A percentile compares a stretch with the other conserved stretches of the same genome.
Evolutionary conservation across 305 asterid genomes (phyloP).

Genomic region (Fraxinus paxiana): DNA sequence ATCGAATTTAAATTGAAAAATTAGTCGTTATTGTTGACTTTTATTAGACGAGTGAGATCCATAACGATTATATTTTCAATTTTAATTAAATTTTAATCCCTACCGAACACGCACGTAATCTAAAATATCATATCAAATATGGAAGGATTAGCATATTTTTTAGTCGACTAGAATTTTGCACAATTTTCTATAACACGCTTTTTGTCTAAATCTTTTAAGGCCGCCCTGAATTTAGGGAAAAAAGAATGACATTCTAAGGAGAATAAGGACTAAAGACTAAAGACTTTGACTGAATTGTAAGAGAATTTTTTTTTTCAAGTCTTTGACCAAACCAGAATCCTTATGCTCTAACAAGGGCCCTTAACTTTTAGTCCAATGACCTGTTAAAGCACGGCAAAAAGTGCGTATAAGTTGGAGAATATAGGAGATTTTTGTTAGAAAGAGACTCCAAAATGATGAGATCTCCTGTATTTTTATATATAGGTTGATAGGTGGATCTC

Average conservation of each 20-base stretch:
- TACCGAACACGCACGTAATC: neutral
- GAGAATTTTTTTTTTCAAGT: neutral
- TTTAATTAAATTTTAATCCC: too few species aligned
- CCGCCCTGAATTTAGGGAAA: constrained; percentile 70
- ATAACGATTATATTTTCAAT: too few species aligned
- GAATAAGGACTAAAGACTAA: constrained; percentile 5
- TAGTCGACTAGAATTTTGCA: constrained; percentile 60
- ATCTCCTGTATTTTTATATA: neutral
- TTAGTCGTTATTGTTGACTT: too few species aligned
- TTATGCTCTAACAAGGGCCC: constrained; percentile 4
- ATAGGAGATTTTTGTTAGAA: neutral
- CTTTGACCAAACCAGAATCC: constrained; percentile 8
- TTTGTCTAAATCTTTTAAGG: constrained; percentile 41
- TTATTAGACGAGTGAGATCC: too few species aligned
- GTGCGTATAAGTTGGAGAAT: neutral
- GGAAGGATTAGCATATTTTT: constrained; percentile 35
- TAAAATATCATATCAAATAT: neutral
- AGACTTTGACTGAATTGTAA: constrained; percentile 10
- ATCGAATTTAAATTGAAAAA: too few species aligned
- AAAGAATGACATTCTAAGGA: constrained; percentile 59
- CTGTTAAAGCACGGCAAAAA: neutral
- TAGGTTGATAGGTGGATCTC: neutral
- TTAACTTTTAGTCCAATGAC: neutral
- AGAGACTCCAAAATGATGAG: neutral
- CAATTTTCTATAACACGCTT: constrained; percentile 53